Evolutionary conservation across 345 rosid species (phyloP), one percentile per base, ranked within the genome.

Genomic region (Punica granatum): DNA sequence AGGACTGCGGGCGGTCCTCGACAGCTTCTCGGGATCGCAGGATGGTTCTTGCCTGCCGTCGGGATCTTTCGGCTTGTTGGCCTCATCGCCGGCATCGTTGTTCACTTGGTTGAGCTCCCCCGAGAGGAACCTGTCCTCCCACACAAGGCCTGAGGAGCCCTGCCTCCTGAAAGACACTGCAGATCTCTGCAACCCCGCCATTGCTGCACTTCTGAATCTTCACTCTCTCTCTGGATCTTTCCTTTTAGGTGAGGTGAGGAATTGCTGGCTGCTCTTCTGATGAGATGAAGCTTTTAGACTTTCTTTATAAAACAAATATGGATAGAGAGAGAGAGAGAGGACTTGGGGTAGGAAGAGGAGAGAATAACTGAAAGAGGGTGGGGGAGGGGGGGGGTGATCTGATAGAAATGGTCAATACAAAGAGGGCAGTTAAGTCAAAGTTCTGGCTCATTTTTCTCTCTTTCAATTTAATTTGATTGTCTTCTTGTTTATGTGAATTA

Each of bases 1-100:
- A 3, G 10, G 23, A 12, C 42, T 51, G 71, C 43, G 65, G n/a
- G n/a, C 25, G 0, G 80, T 51, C 30, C 23, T 73, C 56, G 77
- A 69, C 67, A 74, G 53, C 72, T 77, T 64, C 80, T 59, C 26
- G 42, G 32, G 26, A 58, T 5, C 23, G 7, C 15, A 25, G 26
- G 65, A 35, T 15, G 43, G 43, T 32, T 48, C 58, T 32, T 66
- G 56, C 36, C 36, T 44, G 21, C 68, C 83, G 86, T 66, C 67
- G 76, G 78, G 14, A 41, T 25, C 69, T 66, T 25, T 75, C 53
- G 10, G 66, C 67, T 0, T 72, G 74, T 51, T 43, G 74, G 35
- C 65, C 49, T 35, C 67, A 63, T 7, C 70, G 60, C 10, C 67
- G 56, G 69, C 25, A 56, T 51, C 51, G 51, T 39, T 66, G 69